phyloP scores from a whole-genome alignment of 768 basidiomycete genomes.

The Rossbeevera mucosa region DNA sequence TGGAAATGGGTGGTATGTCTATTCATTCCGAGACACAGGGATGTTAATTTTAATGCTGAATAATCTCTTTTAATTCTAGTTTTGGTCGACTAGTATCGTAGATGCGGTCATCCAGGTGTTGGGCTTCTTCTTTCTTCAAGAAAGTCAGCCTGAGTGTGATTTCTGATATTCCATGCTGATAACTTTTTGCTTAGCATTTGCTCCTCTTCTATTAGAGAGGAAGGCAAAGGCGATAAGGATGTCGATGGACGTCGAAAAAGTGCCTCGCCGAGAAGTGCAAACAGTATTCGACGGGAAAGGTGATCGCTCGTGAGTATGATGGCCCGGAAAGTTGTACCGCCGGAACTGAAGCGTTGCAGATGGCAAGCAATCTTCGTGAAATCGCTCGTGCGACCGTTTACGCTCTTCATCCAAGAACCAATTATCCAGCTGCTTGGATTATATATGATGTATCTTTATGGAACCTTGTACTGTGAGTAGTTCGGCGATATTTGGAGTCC shows the following conservation, averaged over 20 bases:
- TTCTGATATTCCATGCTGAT: conserved; percentile 13
- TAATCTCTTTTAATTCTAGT: conserved; percentile 31
- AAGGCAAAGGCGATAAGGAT: conserved; percentile 47
- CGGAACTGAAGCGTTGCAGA: conserved; percentile 27
- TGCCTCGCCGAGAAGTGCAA: conserved; percentile 32
- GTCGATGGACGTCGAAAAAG: conserved; percentile 47
- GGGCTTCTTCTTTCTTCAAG: conserved; percentile 55
- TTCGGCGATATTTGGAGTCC: not conserved
- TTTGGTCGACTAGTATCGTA: conserved; percentile 62
- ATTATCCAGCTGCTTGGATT: conserved; percentile 64
- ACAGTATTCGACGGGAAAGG: conserved; percentile 44
- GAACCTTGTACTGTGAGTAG: conserved; percentile 49
- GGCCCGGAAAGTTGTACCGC: not conserved
- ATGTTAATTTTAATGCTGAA: not conserved
- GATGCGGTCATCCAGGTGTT: conserved; percentile 50
- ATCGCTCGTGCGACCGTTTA: conserved; percentile 65
- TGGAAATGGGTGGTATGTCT: conserved; percentile 68
- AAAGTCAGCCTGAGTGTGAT: conserved; percentile 56
- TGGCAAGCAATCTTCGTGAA: conserved; percentile 49
- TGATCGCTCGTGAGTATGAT: conserved; percentile 40
- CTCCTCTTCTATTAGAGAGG: conserved; percentile 37
- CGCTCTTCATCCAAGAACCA: conserved; percentile 53
- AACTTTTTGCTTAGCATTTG: conserved; percentile 19
- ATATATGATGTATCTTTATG: conserved; percentile 71
- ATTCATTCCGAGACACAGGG: not conserved